Evolutionary conservation across 371 early-diverging fungal genomes (phyloP), one percentile per base, ranked within the genome.

Genomic region (Apophysomyces trapeziformis): DNA sequence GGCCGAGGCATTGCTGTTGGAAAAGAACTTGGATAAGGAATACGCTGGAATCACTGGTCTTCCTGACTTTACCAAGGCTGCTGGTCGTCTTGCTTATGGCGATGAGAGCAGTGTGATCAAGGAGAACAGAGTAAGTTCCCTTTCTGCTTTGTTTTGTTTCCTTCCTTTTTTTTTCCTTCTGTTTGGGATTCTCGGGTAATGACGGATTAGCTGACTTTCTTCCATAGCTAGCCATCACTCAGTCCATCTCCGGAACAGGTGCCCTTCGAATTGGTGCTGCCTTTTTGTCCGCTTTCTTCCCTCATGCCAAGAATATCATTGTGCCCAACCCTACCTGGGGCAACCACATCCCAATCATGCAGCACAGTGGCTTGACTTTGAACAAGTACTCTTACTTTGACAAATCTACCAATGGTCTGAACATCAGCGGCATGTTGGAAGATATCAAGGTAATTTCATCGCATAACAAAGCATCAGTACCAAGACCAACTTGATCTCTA

Each of bases 271-370:
- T 98, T 65, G 99, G 95, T 60, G 98, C 93, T 66, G 93, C 86
- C 63, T 98, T 98, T 85, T 82, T 99, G 64, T 78, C 79, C 65
- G 79, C 90, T 35, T 97, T 90, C 85, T 95, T 89, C 82, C 87
- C 89, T 64, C 82, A 90, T 64, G 90, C 89, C 75, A 96, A 95
- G 87, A 93, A 89, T 75, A 90, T 98, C 62, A 91, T 92, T 77
- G 84, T 98, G 58, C 99, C 99, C 61, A 93, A 90, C 69, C 98
- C 98, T 68, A 93, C 92, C 75, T 99, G 99, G 99, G 98, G 98
- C 64, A 99, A 99, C 89, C 99, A 99, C 77, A 92, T 84, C 50
- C 90, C 95, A 60, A 93, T 99, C 73, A 94, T 98, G 88, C 85
- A 88, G 66, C 96, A 97, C 78, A 84, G 94, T 60, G 97, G 96